Percentiles rank a stretch among this genome's conserved stretches.
These are phyloP conservation scores for Dothideomycetes sp. DNA, from an alignment of 2,329 filamentous ascomycete species.

Conservation along the genomic window DNA sequence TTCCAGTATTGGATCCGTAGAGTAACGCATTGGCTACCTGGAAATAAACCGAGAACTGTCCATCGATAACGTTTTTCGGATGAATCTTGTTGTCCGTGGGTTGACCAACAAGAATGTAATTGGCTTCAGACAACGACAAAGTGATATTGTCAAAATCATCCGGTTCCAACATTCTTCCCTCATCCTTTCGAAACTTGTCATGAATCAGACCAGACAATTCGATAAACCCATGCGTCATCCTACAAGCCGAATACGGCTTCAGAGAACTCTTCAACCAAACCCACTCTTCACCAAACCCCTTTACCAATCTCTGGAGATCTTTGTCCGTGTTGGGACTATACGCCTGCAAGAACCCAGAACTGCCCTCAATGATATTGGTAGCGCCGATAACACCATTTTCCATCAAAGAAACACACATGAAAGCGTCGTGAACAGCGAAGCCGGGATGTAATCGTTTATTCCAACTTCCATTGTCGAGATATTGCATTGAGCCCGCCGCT, in stretches of 20 bases:
- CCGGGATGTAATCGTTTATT: too few relatives aligned
- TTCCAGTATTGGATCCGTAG: slow-evolving; percentile 23
- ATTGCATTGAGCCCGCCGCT: too few relatives aligned
- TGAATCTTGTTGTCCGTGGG: slow-evolving; percentile 29
- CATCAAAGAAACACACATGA: too few relatives aligned
- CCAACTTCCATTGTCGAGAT: too few relatives aligned
- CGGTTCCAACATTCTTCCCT: neutral
- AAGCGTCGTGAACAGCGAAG: too few relatives aligned
- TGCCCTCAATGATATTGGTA: slow-evolving; percentile 21
- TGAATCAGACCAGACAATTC: slow-evolving; percentile 22
- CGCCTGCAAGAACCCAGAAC: slow-evolving; percentile 23
- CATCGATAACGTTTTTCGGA: slow-evolving; percentile 28
- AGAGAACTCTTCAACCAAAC: slow-evolving; percentile 20
- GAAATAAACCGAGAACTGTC: slow-evolving; percentile 29
- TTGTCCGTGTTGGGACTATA: slow-evolving; percentile 22
- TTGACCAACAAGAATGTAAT: slow-evolving; percentile 25
- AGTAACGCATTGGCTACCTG: slow-evolving; percentile 24
- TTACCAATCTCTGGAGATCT: slow-evolving; percentile 18
- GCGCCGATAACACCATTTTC: slow-evolving; percentile 23
- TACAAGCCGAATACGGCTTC: slow-evolving; percentile 25
- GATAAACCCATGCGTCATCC: slow-evolving; percentile 27
- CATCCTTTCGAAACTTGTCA: slow-evolving; percentile 18
- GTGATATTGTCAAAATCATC: neutral
- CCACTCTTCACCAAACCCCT: slow-evolving; percentile 21
- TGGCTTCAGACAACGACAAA: neutral